Evolutionary conservation across 148 eudicot genomes (phyloP), one percentile per base, ranked within the genome.

Genomic region (Rhododendron vialii): DNA sequence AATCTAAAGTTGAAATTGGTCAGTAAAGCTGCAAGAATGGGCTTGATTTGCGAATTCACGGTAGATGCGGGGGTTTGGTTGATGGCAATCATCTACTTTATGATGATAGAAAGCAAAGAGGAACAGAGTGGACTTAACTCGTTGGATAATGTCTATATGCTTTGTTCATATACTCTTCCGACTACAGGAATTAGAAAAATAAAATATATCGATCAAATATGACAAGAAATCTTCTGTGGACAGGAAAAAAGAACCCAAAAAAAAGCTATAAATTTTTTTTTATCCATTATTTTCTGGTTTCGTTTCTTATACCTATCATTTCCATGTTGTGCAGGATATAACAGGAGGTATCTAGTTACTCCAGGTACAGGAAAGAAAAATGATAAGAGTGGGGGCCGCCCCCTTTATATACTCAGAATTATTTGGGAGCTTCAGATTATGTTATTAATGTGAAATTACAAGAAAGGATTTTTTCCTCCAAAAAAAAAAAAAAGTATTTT

Each of bases 291-390:
- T 53, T 55, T 55, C 61, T 3, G 22, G 61, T 17, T 55, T 55
- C 17, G 22, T 18, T 20, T 17, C 61, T 82, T 67, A 45, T 41
- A 67, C 20, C 6, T 28, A 47, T 26, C 41, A 69, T 35, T 73
- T 33, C 22, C 38, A 67, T 26, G 7, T 83, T 83, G n/a, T 83
- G 78, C 85, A 83, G 85, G 85, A 67, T 83, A 8, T 83, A 33
- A 45, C 15, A 10, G 36, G 83, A 20, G 41, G n/a, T 43, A 1
- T 20, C 18, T 13, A 53, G 65, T 51, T 81, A 38, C 17, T 26
- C 65, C 65, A 3, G 35, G 9, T 53, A 30, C 33, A 9, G 55
- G 36, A n/a, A 28, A 17, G 38, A 8, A 14, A 15, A 14, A 20
- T 22, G 38, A 13, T 9, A 1, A 38, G 33, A 61, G 26, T 63